Percentiles rank a stretch among this genome's conserved stretches.
These are phyloP conservation scores for Penicillium hordei DNA, from an alignment of 2,329 filamentous ascomycete species.

Conservation along the genomic window DNA sequence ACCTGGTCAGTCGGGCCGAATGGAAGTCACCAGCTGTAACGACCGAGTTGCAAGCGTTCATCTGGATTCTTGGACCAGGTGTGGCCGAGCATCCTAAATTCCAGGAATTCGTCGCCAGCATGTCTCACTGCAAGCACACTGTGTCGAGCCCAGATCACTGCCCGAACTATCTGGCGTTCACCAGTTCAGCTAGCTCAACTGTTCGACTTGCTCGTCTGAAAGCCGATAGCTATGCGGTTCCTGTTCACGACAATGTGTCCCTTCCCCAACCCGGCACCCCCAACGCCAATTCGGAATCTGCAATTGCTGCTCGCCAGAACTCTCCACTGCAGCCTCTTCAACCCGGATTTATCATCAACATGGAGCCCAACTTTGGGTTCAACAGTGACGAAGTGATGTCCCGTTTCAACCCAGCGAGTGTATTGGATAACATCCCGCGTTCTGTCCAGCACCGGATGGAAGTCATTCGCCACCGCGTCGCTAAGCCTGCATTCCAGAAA, in stretches of 20 bases:
- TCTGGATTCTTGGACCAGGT: constrained; percentile 78
- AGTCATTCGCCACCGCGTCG: constrained; percentile 28
- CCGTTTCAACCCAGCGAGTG: constrained; percentile 27
- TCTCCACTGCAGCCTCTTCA: constrained; percentile 38
- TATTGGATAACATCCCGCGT: constrained; percentile 27
- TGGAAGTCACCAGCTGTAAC: constrained; percentile 67
- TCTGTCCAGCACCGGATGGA: constrained; percentile 33
- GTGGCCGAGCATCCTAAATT: constrained; percentile 64
- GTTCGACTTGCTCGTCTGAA: constrained; percentile 73
- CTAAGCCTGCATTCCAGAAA: constrained; percentile 34
- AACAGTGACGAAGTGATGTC: constrained; percentile 33
- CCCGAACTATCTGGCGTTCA: constrained; percentile 71
- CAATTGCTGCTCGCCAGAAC: constrained; percentile 13
- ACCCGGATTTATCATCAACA: constrained; percentile 44
- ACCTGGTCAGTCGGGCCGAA: constrained; percentile 69
- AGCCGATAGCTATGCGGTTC: constrained; percentile 68
- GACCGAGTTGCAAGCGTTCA: constrained; percentile 64
- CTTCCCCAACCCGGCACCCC: constrained; percentile 41
- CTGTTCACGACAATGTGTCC: constrained; percentile 61
- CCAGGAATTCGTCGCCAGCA: constrained; percentile 66
- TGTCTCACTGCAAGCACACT: constrained; percentile 66
- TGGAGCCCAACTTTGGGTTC: constrained; percentile 48
- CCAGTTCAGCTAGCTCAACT: constrained; percentile 65
- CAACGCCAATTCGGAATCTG: constrained; percentile 16
- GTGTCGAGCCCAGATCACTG: constrained; percentile 73